Evolutionary conservation across 202 grass and related monocot species (phyloP).

Genomic region (Digitaria exilis): DNA sequence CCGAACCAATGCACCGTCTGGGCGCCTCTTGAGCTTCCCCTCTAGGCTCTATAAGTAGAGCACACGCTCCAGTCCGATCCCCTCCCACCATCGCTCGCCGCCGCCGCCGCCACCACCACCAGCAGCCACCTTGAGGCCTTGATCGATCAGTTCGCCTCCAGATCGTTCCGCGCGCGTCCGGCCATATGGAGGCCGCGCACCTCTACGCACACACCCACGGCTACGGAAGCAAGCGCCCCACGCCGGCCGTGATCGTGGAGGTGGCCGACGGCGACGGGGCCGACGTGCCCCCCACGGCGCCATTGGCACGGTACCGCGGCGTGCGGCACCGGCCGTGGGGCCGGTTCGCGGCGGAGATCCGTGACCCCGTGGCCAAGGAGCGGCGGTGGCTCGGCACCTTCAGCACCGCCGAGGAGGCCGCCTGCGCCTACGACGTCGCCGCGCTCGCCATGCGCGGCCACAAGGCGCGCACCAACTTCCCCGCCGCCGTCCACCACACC

Average conservation of each 20-base stretch:
- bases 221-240: slow-evolving; percentile 30
- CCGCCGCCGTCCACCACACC: slow-evolving; percentile 16
- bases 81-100: not conserved
- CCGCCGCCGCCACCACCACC: not conserved
- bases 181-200: slow-evolving; percentile 52
- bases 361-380: slow-evolving; percentile 86
- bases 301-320: slow-evolving; percentile 72
- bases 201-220: slow-evolving; percentile 20
- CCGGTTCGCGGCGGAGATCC: slow-evolving; percentile 91
- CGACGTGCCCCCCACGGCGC: too few species aligned
- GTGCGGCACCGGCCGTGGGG: slow-evolving; percentile 93
- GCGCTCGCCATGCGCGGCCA: slow-evolving; percentile 86
- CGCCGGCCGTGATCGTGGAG: not conserved
- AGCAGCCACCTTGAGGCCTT: not conserved
- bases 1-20: too few species aligned
- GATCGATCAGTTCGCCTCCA: not conserved
- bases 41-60: too few species aligned
- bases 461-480: slow-evolving; percentile 98
- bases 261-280: not conserved
- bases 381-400: slow-evolving; percentile 95
- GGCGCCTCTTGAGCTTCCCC: too few species aligned
- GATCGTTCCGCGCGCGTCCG: not conserved
- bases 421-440: slow-evolving; percentile 95
- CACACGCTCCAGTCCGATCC: not conserved
- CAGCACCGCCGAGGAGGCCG: slow-evolving; percentile 96